Evolutionary conservation across 108 stramenopile species (phyloP).

Genomic region (Parietichytrium sp.): DNA sequence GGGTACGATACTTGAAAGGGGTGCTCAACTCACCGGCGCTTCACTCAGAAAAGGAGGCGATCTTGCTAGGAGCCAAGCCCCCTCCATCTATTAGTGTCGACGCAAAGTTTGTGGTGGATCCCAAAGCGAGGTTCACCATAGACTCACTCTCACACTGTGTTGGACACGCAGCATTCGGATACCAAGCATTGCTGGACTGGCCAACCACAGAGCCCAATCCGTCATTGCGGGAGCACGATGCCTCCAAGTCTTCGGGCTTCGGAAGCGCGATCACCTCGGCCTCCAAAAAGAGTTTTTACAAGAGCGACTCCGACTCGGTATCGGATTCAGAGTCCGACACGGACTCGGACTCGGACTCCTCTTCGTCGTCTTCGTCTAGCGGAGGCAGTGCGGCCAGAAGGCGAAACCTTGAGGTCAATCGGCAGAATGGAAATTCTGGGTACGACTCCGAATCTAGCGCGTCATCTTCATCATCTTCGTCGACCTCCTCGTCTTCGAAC

Average conservation of each 20-base stretch:
- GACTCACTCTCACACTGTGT: constrained; percentile 52
- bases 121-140: constrained; percentile 41
- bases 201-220: constrained; percentile 70
- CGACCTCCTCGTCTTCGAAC: background rate
- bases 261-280: background rate
- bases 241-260: background rate
- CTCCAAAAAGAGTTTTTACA: no score
- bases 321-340: constrained; percentile 42
- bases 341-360: constrained; percentile 42
- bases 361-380: constrained; percentile 48
- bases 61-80: constrained; percentile 43
- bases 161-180: constrained; percentile 54
- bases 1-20: constrained; percentile 81
- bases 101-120: background rate
- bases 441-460: constrained; percentile 43
- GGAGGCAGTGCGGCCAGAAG: no score
- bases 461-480: constrained; percentile 47
- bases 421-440: no score
- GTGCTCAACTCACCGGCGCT: constrained; percentile 68
- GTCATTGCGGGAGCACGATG: constrained; percentile 71
- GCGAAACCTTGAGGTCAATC: no score
- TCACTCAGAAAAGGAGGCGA: constrained; percentile 19
- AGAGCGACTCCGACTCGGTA: constrained; percentile 48
- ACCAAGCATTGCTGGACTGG: constrained; percentile 80
- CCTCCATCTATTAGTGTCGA: constrained; percentile 44